Evolutionary conservation across 192 early-diverging fungal genomes (phyloP), one percentile per base, ranked within the genome.

Genomic region (Ambispora gerdemannii): DNA sequence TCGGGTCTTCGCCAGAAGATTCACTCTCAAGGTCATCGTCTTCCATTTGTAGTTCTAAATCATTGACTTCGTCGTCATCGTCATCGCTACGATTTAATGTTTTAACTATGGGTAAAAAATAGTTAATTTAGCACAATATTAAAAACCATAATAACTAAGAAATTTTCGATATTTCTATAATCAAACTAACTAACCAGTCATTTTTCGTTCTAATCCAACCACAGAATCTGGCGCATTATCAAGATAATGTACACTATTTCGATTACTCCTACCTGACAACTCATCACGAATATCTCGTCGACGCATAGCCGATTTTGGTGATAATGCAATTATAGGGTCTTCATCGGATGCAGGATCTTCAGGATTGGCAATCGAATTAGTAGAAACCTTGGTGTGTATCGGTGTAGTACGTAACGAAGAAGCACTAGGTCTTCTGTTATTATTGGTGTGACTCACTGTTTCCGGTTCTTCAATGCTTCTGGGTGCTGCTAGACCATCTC

Each of bases 171-270:
- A 8, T 17, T 13, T n/a, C n/a, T 17, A 11, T 25, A 56, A 47
- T 10, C 1, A 24, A 10, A 17, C 59, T 30, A 67, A 20, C 60
- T 61, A 38, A 80, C 78, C 77, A 51, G 77, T 75, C 25, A 76
- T 34, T 49, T 71, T 70, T 43, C 71, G 70, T 67, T 81, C 80
- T 35, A 81, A 55, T 8, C 72, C 76, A 11, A 78, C 80, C 33
- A 81, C 76, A 17, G 66, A 67, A n/a, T 74, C 59, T 2, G 80
- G 80, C 13, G 74, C 80, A n/a, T 69, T 67, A 55, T 81, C 77
- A 61, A 81, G 78, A 43, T 76, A 81, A 64, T 76, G 67, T 24
- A 81, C 70, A 72, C 80, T 81, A 36, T 81, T 81, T 43, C 80
- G 77, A 67, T 81, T 81, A 34, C 61, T 78, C 4, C 80, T 75